phyloP scores from a whole-genome alignment of 257 asterid genomes.

The Plantago ovata region DNA sequence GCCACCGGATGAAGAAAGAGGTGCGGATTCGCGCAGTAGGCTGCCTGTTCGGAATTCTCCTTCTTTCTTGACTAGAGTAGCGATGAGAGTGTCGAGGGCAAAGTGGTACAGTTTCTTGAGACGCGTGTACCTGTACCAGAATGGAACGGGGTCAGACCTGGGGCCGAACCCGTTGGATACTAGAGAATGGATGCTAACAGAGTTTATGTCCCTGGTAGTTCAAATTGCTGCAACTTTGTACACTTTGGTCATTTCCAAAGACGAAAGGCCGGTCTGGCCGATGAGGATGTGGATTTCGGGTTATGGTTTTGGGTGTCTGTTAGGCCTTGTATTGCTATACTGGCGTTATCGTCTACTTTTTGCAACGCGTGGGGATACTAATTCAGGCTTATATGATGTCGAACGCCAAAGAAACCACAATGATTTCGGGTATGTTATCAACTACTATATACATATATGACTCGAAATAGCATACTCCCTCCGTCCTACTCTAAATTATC shows the following conservation, averaged over 20 bases:
- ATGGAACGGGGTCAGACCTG: slow-evolving; percentile 71
- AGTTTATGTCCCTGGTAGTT: slow-evolving; percentile 42
- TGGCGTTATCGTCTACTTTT: slow-evolving; percentile 47
- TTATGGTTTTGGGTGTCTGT: slow-evolving; percentile 65
- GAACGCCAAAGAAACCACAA: slow-evolving; percentile 65
- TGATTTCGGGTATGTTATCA: slow-evolving; percentile 53
- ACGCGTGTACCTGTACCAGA: slow-evolving; percentile 86
- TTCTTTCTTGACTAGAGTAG: slow-evolving; percentile 58
- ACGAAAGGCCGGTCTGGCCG: slow-evolving; percentile 88
- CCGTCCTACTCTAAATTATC: too few species aligned
- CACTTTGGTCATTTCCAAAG: slow-evolving; percentile 47
- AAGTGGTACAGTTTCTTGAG: slow-evolving; percentile 69
- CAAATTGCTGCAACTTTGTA: slow-evolving; percentile 43
- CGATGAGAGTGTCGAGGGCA: slow-evolving; percentile 70
- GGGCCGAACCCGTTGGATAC: slow-evolving; percentile 89
- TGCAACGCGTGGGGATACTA: slow-evolving; percentile 22
- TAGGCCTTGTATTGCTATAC: slow-evolving; percentile 45
- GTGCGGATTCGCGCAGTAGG: slow-evolving; percentile 34
- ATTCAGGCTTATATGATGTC: slow-evolving; percentile 35
- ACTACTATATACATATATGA: neutral
- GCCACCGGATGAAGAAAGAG: slow-evolving; percentile 36
- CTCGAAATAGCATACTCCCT: too few species aligned
- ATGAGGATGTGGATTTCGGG: slow-evolving; percentile 87
- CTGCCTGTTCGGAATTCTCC: slow-evolving; percentile 29
- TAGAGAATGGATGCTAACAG: slow-evolving; percentile 65